These are phyloP conservation scores for Yamadazyma sp. DNA, from an alignment of 805 yeast species.

Conservation along the genomic window DNA sequence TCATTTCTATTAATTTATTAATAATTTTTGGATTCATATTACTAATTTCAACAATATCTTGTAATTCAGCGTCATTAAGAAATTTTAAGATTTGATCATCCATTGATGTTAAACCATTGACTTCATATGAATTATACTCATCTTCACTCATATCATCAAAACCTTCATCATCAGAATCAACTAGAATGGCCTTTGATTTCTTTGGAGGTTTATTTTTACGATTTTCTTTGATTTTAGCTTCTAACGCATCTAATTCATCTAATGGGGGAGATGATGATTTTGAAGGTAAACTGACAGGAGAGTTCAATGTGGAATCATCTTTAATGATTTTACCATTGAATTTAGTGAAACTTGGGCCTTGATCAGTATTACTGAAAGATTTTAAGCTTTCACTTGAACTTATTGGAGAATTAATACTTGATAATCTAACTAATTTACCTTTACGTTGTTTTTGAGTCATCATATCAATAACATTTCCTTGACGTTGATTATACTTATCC, in stretches of 20 bases:
- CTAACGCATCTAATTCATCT: conserved; percentile 39
- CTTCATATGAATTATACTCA: conserved; percentile 30
- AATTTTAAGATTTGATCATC: conserved; percentile 71
- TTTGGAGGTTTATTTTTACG: conserved; percentile 16
- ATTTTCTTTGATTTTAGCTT: conserved; percentile 37
- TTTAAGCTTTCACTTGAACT: conserved; percentile 2
- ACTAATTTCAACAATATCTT: conserved; percentile 79
- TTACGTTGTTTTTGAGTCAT: conserved; percentile 13
- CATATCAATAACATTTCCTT: conserved; percentile 19
- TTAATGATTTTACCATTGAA: conserved; percentile 9
- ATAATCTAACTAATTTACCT: conserved; percentile 37
- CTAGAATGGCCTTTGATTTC: conserved; percentile 7
- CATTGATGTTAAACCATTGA: conserved; percentile 43
- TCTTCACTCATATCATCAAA: conserved; percentile 49
- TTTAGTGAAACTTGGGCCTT: conserved; percentile 7
- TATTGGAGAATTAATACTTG: conserved; percentile 15
- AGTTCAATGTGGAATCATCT: conserved; percentile 6
- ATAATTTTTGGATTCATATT: conserved; percentile 68
- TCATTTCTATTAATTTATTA: conserved; percentile 51
- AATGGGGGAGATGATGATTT: conserved; percentile 4
- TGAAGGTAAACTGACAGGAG: not conserved
- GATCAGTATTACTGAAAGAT: conserved; percentile 12
- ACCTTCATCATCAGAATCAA: conserved; percentile 43
- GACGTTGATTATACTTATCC: conserved; percentile 33
- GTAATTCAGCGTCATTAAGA: conserved; percentile 69